A percentile compares a stretch with the other conserved stretches of the same genome.
Evolutionary conservation across 805 yeast species (phyloP).

Genomic region (Isabelozyma rhagii): DNA sequence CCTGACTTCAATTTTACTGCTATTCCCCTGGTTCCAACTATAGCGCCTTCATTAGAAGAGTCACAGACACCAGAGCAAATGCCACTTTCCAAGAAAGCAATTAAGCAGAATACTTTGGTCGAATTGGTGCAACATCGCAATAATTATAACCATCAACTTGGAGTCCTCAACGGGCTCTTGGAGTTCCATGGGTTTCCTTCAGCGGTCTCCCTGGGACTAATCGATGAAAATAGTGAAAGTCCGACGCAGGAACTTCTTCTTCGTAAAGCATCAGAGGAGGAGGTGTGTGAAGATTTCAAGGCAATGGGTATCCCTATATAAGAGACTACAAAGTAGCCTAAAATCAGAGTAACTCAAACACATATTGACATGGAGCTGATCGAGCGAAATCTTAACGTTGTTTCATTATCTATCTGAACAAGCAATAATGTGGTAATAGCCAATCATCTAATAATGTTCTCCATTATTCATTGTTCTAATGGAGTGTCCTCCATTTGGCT

Average conservation of each 20-base stretch:
- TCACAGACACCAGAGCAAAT: neutral
- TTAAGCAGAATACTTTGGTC: conserved; percentile 33
- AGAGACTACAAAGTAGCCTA: neutral
- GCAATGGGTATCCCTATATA: conserved; percentile 52
- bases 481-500: neutral
- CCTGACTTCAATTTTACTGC: conserved; percentile 50
- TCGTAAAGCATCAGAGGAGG: conserved; percentile 63
- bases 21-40: conserved; percentile 29
- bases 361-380: no score
- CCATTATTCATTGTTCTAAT: no score
- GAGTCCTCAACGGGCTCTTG: conserved; percentile 64
- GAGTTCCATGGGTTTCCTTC: conserved; percentile 80
- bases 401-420: no score
- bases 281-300: conserved; percentile 66
- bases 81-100: conserved; percentile 28
- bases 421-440: no score
- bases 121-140: conserved; percentile 63
- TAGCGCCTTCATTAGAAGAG: neutral
- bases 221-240: conserved; percentile 12
- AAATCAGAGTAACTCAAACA: no score
- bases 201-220: conserved; percentile 46
- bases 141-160: conserved; percentile 64
- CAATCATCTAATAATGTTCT: no score
- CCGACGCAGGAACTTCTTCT: conserved; percentile 38
- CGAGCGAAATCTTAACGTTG: no score